Evolutionary conservation across 108 stramenopile species (phyloP).

Genomic region (Stephanodiscus triporus): DNA sequence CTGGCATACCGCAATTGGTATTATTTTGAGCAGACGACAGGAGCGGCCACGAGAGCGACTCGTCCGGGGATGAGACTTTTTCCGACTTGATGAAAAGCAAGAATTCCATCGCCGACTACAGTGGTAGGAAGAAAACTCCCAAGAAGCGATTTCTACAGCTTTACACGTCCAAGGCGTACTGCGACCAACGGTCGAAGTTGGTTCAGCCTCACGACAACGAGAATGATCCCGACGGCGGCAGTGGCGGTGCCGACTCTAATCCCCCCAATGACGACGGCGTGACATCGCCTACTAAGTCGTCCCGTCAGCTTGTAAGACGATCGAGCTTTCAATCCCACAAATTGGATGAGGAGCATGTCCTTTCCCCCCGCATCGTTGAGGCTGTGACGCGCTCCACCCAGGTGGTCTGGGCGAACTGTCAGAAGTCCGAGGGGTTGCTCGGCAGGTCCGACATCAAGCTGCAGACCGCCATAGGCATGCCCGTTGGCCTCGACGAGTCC

Average conservation of each 20-base stretch:
- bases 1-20: not conserved
- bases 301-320: not conserved
- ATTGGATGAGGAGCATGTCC: constrained; percentile 73
- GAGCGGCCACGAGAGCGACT: constrained; percentile 20
- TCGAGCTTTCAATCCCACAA: not conserved
- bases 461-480: constrained; percentile 97
- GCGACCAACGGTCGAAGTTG: constrained; percentile 78
- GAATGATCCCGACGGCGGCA: not conserved
- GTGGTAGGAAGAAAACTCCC: constrained; percentile 1
- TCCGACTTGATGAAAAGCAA: not conserved
- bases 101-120: not conserved
- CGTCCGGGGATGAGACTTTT: constrained; percentile 2
- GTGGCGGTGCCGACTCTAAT: not conserved
- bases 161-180: constrained; percentile 93
- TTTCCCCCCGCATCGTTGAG: constrained; percentile 90
- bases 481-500: constrained; percentile 82
- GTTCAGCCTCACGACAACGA: constrained; percentile 66
- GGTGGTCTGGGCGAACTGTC: constrained; percentile 96
- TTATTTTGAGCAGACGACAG: not conserved
- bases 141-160: constrained; percentile 90
- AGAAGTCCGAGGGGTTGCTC: constrained; percentile 81
- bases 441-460: constrained; percentile 93
- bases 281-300: not conserved
- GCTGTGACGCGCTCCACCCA: constrained; percentile 91
- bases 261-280: not conserved